These are phyloP conservation scores for Schrenkiella parvula DNA, from an alignment of 345 rosid species.

Conservation along the genomic window DNA sequence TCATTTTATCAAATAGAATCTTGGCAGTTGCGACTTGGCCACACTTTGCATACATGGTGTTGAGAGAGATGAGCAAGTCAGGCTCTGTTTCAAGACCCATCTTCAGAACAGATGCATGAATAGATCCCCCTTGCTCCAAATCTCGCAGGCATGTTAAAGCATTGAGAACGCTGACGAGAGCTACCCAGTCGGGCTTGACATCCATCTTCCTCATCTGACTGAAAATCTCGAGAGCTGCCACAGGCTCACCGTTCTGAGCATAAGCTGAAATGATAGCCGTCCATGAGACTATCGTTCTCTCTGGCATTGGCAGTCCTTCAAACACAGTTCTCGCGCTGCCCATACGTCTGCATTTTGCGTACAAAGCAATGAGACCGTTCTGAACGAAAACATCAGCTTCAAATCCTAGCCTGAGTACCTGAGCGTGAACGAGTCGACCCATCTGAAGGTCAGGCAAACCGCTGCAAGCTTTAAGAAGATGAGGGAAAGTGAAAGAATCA, in stretches of 20 bases:
- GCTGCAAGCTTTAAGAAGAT: constrained; percentile 58
- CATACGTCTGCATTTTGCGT: constrained; percentile 55
- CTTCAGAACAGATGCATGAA: constrained; percentile 54
- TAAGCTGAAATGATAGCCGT: constrained; percentile 64
- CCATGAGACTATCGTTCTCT: constrained; percentile 63
- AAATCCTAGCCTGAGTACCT: constrained; percentile 53
- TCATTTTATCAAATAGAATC: constrained; percentile 48
- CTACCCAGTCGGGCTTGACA: constrained; percentile 57
- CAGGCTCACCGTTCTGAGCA: constrained; percentile 60
- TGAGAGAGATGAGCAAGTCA: constrained; percentile 63
- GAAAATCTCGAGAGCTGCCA: constrained; percentile 54
- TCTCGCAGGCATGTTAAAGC: constrained; percentile 55
- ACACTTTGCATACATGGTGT: constrained; percentile 67
- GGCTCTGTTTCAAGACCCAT: constrained; percentile 55
- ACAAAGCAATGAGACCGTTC: constrained; percentile 63
- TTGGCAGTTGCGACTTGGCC: constrained; percentile 54
- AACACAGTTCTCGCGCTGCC: constrained; percentile 46
- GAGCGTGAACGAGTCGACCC: constrained; percentile 55
- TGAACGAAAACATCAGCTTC: constrained; percentile 62
- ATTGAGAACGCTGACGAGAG: constrained; percentile 63
- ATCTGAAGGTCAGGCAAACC: constrained; percentile 34
- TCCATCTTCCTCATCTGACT: constrained; percentile 46
- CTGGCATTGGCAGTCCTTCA: constrained; percentile 35
- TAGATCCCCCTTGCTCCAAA: constrained; percentile 48
- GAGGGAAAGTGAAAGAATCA: constrained; percentile 55